Evolutionary conservation across 2,329 filamentous ascomycete species (phyloP).

Genomic region (Cladosporium sp.): DNA sequence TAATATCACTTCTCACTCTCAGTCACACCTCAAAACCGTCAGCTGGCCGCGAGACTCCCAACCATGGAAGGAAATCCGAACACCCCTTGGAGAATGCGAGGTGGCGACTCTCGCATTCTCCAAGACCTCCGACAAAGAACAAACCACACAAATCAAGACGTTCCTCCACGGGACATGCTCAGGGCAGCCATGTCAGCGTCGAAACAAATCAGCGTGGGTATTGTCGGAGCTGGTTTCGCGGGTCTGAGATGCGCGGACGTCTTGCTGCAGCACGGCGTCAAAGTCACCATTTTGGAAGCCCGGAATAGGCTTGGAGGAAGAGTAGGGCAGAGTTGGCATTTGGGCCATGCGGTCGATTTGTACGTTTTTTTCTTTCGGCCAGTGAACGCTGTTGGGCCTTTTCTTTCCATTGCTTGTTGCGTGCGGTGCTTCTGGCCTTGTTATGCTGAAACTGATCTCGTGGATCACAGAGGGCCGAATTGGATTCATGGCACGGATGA

Average conservation of each 20-base stretch:
- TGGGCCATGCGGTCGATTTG: slow-evolving; percentile 54
- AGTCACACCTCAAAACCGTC: no score
- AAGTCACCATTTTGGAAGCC: slow-evolving; percentile 67
- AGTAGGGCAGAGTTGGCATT: slow-evolving; percentile 39
- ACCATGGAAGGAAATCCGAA: slow-evolving; percentile 9
- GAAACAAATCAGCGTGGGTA: slow-evolving; percentile 41
- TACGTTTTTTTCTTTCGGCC: no score
- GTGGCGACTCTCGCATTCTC: slow-evolving; percentile 17
- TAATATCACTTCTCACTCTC: no score
- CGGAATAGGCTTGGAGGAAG: slow-evolving; percentile 64
- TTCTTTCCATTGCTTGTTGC: no score
- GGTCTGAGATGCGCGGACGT: slow-evolving; percentile 69
- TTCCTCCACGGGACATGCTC: slow-evolving; percentile 7
- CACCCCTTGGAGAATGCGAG: no score
- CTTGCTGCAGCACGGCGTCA: slow-evolving; percentile 59
- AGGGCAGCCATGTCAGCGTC: slow-evolving; percentile 11
- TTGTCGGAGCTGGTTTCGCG: slow-evolving; percentile 68
- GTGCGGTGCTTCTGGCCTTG: no score
- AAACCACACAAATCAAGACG: neutral
- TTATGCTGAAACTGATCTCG: no score
- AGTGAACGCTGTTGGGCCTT: no score
- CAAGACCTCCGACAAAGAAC: slow-evolving; percentile 8
- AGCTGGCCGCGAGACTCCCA: no score
- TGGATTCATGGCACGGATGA: slow-evolving; percentile 73
- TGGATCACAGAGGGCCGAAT: slow-evolving; percentile 59